Evolutionary conservation across 306 rosid genomes (phyloP), one percentile per base, ranked within the genome.

Genomic region (Dalbergia oliveri): DNA sequence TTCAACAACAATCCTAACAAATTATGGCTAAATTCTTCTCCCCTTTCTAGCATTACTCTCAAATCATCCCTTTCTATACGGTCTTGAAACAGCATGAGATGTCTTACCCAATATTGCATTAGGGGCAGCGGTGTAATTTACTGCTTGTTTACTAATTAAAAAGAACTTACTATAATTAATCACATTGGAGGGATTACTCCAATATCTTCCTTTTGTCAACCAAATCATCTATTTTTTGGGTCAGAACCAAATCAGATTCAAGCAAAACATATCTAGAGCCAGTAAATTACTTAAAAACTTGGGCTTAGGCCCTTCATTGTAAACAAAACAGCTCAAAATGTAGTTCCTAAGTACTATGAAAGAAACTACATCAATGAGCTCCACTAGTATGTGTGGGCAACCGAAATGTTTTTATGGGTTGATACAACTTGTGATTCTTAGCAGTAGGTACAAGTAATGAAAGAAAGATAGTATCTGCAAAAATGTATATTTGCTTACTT

Each of bases 391-490:
- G 47, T 75, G 79, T 63, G 15, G 56, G 80, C 70, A 79, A 53
- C 53, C n/a, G 34, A 39, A 47, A 39, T 67, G n/a, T 39, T 66
- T 57, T 47, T 16, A 13, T 79, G 72, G 63, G 66, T 77, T 68
- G 68, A 49, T 75, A 85, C 77, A 84, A 81, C 74, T 74, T 59
- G 53, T 70, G 84, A 37, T 54, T 61, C 60, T 51, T 76, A 75
- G 73, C 59, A 63, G 81, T 58, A 3, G 10, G 58, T 53, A 84
- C 76, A 81, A 59, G 75, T 71, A 66, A 67, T 13, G 56, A 70
- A 39, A 77, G 60, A 54, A 69, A 66, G 44, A 66, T 62, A 70
- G 66, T 73, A 44, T 87, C 87, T 87, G 88, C 90, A 86, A 86
- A 86, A 90, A 60, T 49, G 82, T 84, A 61, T 83, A 88, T 80